phyloP scores from a whole-genome alignment of 2,329 filamentous ascomycete species.

The Colletotrichum paranaense region DNA sequence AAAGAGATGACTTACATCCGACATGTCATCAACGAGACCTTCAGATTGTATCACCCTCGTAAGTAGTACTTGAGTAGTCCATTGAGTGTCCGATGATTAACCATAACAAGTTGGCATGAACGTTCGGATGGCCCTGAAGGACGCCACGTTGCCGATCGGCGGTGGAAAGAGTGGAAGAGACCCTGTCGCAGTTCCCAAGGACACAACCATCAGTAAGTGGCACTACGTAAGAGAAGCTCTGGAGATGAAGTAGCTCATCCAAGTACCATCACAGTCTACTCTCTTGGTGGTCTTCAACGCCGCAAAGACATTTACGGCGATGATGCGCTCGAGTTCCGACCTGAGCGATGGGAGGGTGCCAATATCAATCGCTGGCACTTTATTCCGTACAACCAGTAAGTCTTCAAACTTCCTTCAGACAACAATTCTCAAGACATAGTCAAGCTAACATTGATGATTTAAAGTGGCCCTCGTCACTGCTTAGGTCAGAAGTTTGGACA shows the following conservation, averaged over 20 bases:
- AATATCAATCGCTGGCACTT: neutral
- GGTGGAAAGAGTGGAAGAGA: neutral
- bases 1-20: neutral
- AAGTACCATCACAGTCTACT: neutral
- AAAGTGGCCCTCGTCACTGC: neutral
- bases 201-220: neutral
- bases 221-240: neutral
- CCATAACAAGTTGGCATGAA: neutral
- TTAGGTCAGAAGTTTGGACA: neutral
- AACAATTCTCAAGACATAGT: fast-evolving
- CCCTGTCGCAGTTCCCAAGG: neutral
- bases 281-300: neutral
- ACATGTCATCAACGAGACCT: neutral
- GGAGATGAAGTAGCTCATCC: too few species aligned
- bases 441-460: neutral
- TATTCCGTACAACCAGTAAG: neutral
- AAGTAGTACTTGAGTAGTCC: neutral
- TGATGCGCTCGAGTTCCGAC: conserved; percentile 47
- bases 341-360: conserved; percentile 43
- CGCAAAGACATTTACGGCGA: conserved; percentile 44
- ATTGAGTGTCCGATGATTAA: neutral
- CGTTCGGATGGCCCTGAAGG: neutral
- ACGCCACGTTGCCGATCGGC: neutral
- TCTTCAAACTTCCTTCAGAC: neutral
- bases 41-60: neutral